phyloP scores from a whole-genome alignment of 2,329 filamentous ascomycete genomes.

The Lasiodiplodia sp. region DNA sequence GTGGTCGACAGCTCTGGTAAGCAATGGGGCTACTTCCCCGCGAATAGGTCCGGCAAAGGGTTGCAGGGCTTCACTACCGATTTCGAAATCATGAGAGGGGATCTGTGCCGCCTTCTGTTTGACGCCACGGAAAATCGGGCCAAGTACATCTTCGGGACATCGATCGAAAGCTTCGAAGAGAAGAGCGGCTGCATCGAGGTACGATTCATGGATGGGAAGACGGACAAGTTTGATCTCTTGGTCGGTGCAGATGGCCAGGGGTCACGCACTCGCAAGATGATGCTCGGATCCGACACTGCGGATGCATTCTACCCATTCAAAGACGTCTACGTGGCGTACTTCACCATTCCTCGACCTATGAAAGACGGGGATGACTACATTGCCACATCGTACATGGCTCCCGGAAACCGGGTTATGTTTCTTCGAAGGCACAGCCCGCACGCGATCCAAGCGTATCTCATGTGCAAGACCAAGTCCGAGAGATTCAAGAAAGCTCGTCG shows the following conservation, averaged over 20 bases:
- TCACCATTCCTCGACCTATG: constrained; percentile 43
- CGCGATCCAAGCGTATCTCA: constrained; percentile 48
- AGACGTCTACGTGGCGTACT: constrained; percentile 46
- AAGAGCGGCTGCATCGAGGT: constrained; percentile 46
- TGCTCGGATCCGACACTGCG: constrained; percentile 33
- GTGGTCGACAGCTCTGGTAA: constrained; percentile 31
- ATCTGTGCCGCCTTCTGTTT: constrained; percentile 61
- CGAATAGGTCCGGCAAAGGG: constrained; percentile 46
- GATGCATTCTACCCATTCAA: constrained; percentile 34
- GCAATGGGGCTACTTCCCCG: constrained; percentile 48
- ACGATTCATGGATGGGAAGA: constrained; percentile 53
- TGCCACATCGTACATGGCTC: constrained; percentile 48
- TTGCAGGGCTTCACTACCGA: constrained; percentile 58
- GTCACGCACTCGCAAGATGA: constrained; percentile 54
- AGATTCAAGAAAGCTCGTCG: neutral
- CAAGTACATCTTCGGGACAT: constrained; percentile 46
- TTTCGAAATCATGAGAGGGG: constrained; percentile 67
- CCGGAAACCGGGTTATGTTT: constrained; percentile 49
- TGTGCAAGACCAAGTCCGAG: constrained; percentile 24
- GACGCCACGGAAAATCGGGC: constrained; percentile 46
- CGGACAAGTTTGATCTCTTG: constrained; percentile 58
- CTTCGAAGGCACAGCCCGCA: constrained; percentile 50
- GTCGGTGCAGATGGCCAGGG: constrained; percentile 64
- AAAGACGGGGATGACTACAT: constrained; percentile 44
- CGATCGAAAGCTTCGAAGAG: constrained; percentile 39